A percentile compares a stretch with the other conserved stretches of the same genome.
Evolutionary conservation across 2,329 filamentous ascomycete genomes (phyloP).

Genomic region (Didymella sp.): DNA sequence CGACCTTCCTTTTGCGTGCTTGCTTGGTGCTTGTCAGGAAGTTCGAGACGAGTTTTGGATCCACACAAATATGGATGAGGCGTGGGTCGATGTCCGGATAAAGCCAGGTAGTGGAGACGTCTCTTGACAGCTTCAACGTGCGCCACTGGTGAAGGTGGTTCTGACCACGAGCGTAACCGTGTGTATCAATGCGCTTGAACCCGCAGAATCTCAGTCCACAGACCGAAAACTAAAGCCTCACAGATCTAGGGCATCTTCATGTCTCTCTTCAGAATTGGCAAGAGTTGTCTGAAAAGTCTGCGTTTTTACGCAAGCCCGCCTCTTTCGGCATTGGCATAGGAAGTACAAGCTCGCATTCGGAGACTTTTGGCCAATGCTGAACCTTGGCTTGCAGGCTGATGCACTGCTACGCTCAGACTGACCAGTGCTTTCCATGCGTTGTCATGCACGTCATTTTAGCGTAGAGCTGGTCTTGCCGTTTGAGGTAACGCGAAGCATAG

Average conservation of each 20-base stretch:
- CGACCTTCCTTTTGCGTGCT: not conserved
- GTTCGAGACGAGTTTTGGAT: not conserved
- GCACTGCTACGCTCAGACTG: slow-evolving; percentile 9
- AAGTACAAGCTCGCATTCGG: slow-evolving; percentile 20
- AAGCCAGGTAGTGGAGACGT: not conserved
- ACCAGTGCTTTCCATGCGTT: slow-evolving; percentile 22
- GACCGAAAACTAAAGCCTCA: slow-evolving; percentile 28
- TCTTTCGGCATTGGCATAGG: slow-evolving; percentile 22
- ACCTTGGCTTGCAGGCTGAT: slow-evolving; percentile 15
- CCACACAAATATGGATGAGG: not conserved
- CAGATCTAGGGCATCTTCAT: slow-evolving; percentile 27
- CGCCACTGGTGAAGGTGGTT: slow-evolving; percentile 5
- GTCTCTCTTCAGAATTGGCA: slow-evolving; percentile 25
- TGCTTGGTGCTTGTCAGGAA: not conserved
- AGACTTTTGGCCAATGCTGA: slow-evolving; percentile 17
- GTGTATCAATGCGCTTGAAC: slow-evolving; percentile 30
- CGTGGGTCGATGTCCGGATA: not conserved
- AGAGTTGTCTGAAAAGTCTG: slow-evolving; percentile 27
- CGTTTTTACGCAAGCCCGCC: slow-evolving; percentile 29
- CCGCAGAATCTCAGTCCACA: slow-evolving; percentile 36
- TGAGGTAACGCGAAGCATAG: slow-evolving; percentile 4
- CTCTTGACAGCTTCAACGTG: not conserved
- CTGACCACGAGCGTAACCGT: slow-evolving; percentile 30
- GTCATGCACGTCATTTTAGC: slow-evolving; percentile 23
- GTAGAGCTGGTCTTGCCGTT: slow-evolving; percentile 11